Evolutionary conservation across 2,329 filamentous ascomycete species (phyloP), one percentile per base, ranked within the genome.

Genomic region (Paracamarosporium sp.): DNA sequence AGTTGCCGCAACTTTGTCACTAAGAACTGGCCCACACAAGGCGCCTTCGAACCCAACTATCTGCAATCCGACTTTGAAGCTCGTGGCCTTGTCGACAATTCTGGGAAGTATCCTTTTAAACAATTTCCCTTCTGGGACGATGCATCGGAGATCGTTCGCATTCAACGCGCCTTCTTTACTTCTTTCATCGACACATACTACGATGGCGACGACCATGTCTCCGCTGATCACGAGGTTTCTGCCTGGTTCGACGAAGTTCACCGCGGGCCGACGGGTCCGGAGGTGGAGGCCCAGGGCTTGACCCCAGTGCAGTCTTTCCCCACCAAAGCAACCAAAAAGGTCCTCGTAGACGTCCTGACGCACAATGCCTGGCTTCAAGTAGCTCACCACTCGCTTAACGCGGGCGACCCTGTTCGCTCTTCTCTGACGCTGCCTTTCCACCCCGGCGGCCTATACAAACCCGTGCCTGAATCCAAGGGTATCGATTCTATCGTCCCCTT

Each of bases 331-430:
- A 38, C 20, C n/a, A 51, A 56, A 17, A 17, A 51, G 30, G 9
- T 31, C 2, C 53, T 56, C 24, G 20, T 56, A 8, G 38, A 56
- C 24, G 38, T 51, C 20, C 53, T 56, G 15, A 51, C 46, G 15
- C 46, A 56, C 36, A 50, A 45, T 31, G 53, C 46, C 2, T 56
- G 53, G 45, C 28, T 56, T 1, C 45, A 56, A 25, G 46, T 56
- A 25, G 53, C 53, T 13, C 53, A 56, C 22, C 53, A 51, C 38
- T 45, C 36, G 15, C 45, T 56, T 30, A 56, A 56, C 30, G 53
- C 46, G 12, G 53, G 46, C 13, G 53, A 51, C 24, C 53, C 53
- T 6, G 53, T 56, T 2, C 45, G 53, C 40, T 44, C 46, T 15
- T 50, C 45, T 2, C 38, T 51, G 13, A 50, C 30, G 5, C 38